Percentiles rank a stretch among this genome's conserved stretches.
phyloP scores from a whole-genome alignment of 2,329 filamentous ascomycete species.

The Pyrenophora tritici-repentis region DNA sequence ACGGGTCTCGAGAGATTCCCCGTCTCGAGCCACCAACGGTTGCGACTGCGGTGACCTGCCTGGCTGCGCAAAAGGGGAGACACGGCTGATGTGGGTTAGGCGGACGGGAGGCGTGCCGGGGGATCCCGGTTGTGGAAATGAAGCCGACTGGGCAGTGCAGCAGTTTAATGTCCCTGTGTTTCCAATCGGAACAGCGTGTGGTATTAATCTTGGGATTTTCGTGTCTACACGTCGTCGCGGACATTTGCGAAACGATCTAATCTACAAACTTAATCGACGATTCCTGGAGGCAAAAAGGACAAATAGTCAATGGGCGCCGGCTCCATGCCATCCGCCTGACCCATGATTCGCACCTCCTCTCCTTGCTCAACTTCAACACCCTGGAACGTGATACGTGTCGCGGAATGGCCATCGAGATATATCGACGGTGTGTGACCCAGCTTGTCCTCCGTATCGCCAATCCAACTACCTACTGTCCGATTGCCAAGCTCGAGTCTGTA shows the following conservation, averaged over 20 bases:
- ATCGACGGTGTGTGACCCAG: conserved; percentile 64
- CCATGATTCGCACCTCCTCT: conserved; percentile 60
- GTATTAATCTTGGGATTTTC: not conserved
- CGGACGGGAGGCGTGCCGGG: conserved; percentile 6
- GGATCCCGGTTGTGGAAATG: conserved; percentile 17
- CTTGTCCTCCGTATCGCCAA: conserved; percentile 62
- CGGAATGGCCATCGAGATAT: conserved; percentile 68
- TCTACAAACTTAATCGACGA: conserved; percentile 55
- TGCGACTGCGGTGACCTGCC: conserved; percentile 10
- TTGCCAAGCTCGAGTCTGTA: conserved; percentile 63
- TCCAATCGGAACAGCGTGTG: conserved; percentile 2
- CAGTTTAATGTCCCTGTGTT: not conserved
- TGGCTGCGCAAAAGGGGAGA: conserved; percentile 14
- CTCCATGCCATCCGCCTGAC: conserved; percentile 64
- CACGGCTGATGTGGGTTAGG: conserved; percentile 5
- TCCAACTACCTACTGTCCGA: conserved; percentile 61
- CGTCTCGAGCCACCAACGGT: conserved; percentile 18
- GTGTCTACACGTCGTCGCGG: too few relatives aligned
- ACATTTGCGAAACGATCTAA: too few relatives aligned
- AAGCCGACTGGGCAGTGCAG: conserved; percentile 10
- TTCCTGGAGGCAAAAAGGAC: conserved; percentile 62
- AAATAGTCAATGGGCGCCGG: conserved; percentile 71
- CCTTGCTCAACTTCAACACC: conserved; percentile 57
- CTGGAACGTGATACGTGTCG: conserved; percentile 64
- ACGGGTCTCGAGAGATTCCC: conserved; percentile 7